phyloP scores from a whole-genome alignment of 805 yeast genomes.

The Teunomyces aglyptinius region DNA sequence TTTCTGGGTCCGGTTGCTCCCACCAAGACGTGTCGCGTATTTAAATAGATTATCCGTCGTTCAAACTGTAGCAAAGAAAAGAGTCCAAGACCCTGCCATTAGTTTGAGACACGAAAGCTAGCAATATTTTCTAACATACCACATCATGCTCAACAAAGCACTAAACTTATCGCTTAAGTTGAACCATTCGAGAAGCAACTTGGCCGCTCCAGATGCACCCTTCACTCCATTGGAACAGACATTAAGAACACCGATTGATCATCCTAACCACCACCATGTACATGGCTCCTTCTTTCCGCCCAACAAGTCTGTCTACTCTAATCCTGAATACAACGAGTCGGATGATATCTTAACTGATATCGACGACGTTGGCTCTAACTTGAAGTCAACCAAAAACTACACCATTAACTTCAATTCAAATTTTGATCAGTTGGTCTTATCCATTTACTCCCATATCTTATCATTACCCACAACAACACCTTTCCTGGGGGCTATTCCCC shows the following conservation, averaged over 20 bases:
- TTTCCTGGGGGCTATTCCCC: conserved; percentile 41
- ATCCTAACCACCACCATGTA: conserved; percentile 14
- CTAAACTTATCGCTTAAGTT: conserved; percentile 33
- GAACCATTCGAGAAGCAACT: conserved; percentile 27
- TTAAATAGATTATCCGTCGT: not conserved
- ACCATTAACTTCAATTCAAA: conserved; percentile 32
- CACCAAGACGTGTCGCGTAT: not conserved
- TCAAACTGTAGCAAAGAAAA: not conserved
- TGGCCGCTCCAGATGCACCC: conserved; percentile 27
- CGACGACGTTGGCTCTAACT: conserved; percentile 26
- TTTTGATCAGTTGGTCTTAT: conserved; percentile 38
- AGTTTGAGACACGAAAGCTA: not conserved
- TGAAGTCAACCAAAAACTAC: conserved; percentile 26
- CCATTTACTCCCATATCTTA: conserved; percentile 32
- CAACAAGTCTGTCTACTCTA: conserved; percentile 22
- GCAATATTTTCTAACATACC: not conserved
- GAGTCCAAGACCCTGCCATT: not conserved
- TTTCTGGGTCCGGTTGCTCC: conserved; percentile 1
- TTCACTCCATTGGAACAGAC: conserved; percentile 47
- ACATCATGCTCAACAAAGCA: conserved; percentile 29
- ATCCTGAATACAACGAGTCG: conserved; percentile 36
- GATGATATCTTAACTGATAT: conserved; percentile 43
- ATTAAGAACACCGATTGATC: conserved; percentile 38
- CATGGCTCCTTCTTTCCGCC: conserved; percentile 1
- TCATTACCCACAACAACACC: conserved; percentile 47